These are phyloP conservation scores for Fusarium redolens DNA, from an alignment of 2,329 filamentous ascomycete genomes.

Conservation along the genomic window DNA sequence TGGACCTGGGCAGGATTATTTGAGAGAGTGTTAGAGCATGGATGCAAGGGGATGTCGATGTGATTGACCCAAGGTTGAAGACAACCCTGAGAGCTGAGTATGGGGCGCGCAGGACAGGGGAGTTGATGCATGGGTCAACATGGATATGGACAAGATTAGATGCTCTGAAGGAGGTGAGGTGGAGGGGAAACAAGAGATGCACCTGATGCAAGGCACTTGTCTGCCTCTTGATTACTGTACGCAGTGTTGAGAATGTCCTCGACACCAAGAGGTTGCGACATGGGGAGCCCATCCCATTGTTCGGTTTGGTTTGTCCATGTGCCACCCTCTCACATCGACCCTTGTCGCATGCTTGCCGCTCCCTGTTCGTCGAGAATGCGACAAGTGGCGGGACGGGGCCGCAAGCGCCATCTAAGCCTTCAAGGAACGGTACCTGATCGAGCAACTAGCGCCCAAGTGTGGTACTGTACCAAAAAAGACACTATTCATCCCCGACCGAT, in stretches of 20 bases:
- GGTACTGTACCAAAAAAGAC: conserved; percentile 6
- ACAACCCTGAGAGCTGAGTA: conserved; percentile 49
- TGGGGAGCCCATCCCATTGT: conserved; percentile 14
- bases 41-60: conserved; percentile 20
- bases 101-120: conserved; percentile 46
- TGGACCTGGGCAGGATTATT: conserved; percentile 19
- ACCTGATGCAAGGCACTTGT: conserved; percentile 43
- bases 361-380: conserved; percentile 27
- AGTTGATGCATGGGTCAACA: conserved; percentile 14
- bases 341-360: conserved; percentile 38
- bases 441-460: conserved; percentile 36
- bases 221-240: conserved; percentile 5
- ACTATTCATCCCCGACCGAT: conserved; percentile 25
- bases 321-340: conserved; percentile 28
- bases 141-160: conserved; percentile 29
- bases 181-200: conserved; percentile 16
- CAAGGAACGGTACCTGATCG: conserved; percentile 43
- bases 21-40: conserved; percentile 26
- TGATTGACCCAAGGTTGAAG: conserved; percentile 36
- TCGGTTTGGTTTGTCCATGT: conserved; percentile 24
- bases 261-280: conserved; percentile 1
- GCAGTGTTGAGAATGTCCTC: conserved; percentile 6
- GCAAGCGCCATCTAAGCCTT: conserved; percentile 46
- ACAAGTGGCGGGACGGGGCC: conserved; percentile 45
- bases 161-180: conserved; percentile 17